A percentile compares a stretch with the other conserved stretches of the same genome.
phyloP scores from a whole-genome alignment of 139 green algal genomes.

The Coelastrella sp. region DNA sequence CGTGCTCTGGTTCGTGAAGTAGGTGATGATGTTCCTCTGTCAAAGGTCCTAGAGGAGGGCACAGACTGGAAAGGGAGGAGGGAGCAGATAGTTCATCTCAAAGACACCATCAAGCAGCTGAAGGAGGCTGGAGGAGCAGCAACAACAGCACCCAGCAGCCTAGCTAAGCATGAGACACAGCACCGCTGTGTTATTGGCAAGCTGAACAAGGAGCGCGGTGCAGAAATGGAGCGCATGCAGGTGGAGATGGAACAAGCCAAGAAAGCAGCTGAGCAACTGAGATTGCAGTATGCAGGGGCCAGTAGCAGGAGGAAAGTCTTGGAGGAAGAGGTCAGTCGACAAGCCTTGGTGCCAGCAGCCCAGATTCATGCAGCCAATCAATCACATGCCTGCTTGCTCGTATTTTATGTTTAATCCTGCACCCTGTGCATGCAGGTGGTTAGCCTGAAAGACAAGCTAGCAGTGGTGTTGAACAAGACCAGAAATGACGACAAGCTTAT shows the following conservation, averaged over 20 bases:
- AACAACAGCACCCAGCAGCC: constrained; percentile 7
- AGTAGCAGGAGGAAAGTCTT: constrained; percentile 56
- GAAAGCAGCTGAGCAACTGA: constrained; percentile 38
- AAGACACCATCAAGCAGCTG: constrained; percentile 64
- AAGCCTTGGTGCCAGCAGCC: background rate
- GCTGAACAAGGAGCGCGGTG: constrained; percentile 52
- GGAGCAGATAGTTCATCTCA: constrained; percentile 74
- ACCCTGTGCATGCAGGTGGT: constrained; percentile 46
- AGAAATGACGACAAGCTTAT: constrained; percentile 77
- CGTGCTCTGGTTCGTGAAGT: constrained; percentile 73
- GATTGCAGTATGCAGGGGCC: constrained; percentile 57
- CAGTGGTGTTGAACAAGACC: constrained; percentile 72
- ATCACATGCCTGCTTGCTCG: no score
- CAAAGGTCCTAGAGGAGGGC: constrained; percentile 63
- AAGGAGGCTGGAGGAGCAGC: background rate
- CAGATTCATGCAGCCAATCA: no score
- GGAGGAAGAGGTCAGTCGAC: constrained; percentile 56
- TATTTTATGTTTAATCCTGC: no score
- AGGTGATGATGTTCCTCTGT: constrained; percentile 72
- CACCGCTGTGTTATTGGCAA: constrained; percentile 59
- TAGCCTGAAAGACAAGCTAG: constrained; percentile 62
- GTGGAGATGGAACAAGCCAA: constrained; percentile 53
- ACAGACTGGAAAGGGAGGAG: constrained; percentile 69
- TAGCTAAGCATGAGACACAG: constrained; percentile 49
- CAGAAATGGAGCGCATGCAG: constrained; percentile 55